phyloP scores from a whole-genome alignment of 2,329 filamentous ascomycete species.

The Pseudocercospora vitis region DNA sequence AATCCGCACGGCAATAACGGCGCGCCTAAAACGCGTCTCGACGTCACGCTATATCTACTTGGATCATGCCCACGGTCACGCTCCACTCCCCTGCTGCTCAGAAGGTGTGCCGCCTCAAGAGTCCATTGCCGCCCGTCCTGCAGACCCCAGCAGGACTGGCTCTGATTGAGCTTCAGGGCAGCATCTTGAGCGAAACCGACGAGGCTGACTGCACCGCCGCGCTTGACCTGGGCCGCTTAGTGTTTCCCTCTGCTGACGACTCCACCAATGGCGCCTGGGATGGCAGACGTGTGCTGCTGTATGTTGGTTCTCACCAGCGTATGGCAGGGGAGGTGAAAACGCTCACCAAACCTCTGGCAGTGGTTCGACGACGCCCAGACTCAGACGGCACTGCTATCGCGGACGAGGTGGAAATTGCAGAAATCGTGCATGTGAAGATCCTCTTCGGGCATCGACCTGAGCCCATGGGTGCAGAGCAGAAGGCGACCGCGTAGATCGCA shows the following conservation, averaged over 20 bases:
- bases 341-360: slow-evolving; percentile 71
- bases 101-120: slow-evolving; percentile 31
- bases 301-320: slow-evolving; percentile 84
- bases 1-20: not conserved
- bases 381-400: slow-evolving; percentile 27
- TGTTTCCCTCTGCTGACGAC: slow-evolving; percentile 66
- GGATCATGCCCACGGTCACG: slow-evolving; percentile 4
- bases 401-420: slow-evolving; percentile 74
- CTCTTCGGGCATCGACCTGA: slow-evolving; percentile 83
- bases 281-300: slow-evolving; percentile 81
- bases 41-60: slow-evolving; percentile 5
- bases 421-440: slow-evolving; percentile 84
- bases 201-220: slow-evolving; percentile 28
- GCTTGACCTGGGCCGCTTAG: slow-evolving; percentile 67
- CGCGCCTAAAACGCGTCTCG: not conserved
- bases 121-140: slow-evolving; percentile 75
- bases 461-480: slow-evolving; percentile 58
- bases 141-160: slow-evolving; percentile 88
- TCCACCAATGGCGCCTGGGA: slow-evolving; percentile 68
- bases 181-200: slow-evolving; percentile 68
- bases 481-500: not conserved
- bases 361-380: slow-evolving; percentile 62
- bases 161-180: slow-evolving; percentile 88
- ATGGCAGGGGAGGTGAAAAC: slow-evolving; percentile 90
- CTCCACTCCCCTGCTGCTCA: not conserved